Evolutionary conservation across 495 filamentous ascomycete genomes (phyloP).

Genomic region (Glutinoglossum americanum): DNA sequence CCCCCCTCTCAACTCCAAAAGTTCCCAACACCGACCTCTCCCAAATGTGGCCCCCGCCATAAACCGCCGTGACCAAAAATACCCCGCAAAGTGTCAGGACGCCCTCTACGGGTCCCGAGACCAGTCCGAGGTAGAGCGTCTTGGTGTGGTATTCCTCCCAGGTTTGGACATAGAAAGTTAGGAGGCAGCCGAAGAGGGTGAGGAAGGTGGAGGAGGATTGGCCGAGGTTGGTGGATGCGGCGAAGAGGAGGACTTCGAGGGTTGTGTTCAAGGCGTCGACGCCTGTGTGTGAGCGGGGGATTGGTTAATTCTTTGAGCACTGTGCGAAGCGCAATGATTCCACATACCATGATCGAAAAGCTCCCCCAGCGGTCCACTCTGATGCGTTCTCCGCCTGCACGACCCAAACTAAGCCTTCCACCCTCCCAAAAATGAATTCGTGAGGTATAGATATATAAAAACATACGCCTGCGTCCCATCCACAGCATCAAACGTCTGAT

Average conservation of each 20-base stretch:
- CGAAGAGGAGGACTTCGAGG: slow-evolving; percentile 84
- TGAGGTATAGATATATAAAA: not conserved
- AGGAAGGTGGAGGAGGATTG: slow-evolving; percentile 79
- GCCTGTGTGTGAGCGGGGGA: slow-evolving; percentile 18
- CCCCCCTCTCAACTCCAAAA: slow-evolving; percentile 41
- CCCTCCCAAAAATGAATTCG: not conserved
- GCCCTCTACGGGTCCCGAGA: slow-evolving; percentile 91
- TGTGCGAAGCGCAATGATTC: too few relatives aligned
- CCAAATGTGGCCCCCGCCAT: slow-evolving; percentile 85
- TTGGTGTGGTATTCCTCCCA: slow-evolving; percentile 99
- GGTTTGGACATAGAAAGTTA: slow-evolving; percentile 95
- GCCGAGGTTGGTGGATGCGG: slow-evolving; percentile 74
- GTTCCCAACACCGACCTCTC: slow-evolving; percentile 55
- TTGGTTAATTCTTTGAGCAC: not conserved
- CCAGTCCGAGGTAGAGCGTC: slow-evolving; percentile 72
- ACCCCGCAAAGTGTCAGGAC: slow-evolving; percentile 65
- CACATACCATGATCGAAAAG: slow-evolving; percentile 80
- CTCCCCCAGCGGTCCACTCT: slow-evolving; percentile 86
- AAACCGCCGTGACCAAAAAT: slow-evolving; percentile 65
- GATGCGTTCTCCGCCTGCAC: slow-evolving; percentile 56
- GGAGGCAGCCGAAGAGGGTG: slow-evolving; percentile 61
- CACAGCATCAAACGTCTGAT: slow-evolving; percentile 95
- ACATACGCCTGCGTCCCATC: slow-evolving; percentile 83
- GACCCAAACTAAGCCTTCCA: not conserved
- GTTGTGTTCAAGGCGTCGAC: slow-evolving; percentile 92